Base-by-base conservation (phyloP, 805 yeast genomes). In the Saturnispora gosingensis region DNA sequence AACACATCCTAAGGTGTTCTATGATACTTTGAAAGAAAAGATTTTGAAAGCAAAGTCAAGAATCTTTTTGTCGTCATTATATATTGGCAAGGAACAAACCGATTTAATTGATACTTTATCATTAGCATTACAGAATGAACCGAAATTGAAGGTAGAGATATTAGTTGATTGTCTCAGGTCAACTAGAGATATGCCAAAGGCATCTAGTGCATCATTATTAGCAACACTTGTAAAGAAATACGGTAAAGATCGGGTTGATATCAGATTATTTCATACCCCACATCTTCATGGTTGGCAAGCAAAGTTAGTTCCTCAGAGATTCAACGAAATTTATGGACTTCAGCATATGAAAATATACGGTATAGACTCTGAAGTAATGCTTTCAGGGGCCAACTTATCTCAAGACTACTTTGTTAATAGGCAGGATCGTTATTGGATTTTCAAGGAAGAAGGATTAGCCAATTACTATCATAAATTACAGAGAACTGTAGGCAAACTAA, bases 321-420 rank as follows among this genome's bases (percentile, higher is more conserved):
- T 91, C 56, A 89, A 90, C 66, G 99, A 93, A 69, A 90, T 95
- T 3, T 78, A 76, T 69, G 99, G 99, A 0, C 74, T 93, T 48
- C 99, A 93, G 66, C 99, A 93, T 64, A 93, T 93, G 98, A 93
- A 93, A 65, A 76, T 93, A 28, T 93, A 93, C 65, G 99, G 99
- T 1, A 82, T 90, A 61, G 99, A 93, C 65, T 81, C 88, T 60
- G 96, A 90, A 62, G 80, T 93, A 42, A 77, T 93, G 18, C 73
- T 93, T 32, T 78, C 86, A 16, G 99, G 98, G 6, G 99, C 99
- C 2, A 93, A 93, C 62, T 72, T 93, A 46, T 88, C 97, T 0
- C 72, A 78, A 36, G 99, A 93, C 68, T 93, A 93, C 67, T 93
- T 93, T 68, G 86, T 96, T 3, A 84, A 91, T 66, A 80, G 99